phyloP scores from a whole-genome alignment of 2,329 filamentous ascomycete species.

The Stylonectria norvegica region DNA sequence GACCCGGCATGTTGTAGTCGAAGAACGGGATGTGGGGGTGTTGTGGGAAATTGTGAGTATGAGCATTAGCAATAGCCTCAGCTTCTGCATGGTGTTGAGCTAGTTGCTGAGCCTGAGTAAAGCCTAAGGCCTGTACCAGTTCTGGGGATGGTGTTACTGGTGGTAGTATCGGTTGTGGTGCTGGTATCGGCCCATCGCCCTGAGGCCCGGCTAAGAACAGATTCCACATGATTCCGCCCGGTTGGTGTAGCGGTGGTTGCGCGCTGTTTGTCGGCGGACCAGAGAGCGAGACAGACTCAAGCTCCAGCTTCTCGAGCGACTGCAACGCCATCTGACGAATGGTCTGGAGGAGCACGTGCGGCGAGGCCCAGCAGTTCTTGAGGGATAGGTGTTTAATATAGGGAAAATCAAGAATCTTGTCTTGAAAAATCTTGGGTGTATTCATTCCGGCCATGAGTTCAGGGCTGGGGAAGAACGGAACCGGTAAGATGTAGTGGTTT shows the following conservation, averaged over 20 bases:
- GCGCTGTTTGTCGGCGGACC: conserved; percentile 36
- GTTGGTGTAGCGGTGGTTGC: conserved; percentile 26
- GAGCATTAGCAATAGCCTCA: neutral
- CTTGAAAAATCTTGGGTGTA: conserved; percentile 30
- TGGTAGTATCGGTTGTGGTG: too few species aligned
- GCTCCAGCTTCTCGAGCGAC: conserved; percentile 50
- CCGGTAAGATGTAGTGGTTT: conserved; percentile 60
- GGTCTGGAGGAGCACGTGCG: conserved; percentile 52
- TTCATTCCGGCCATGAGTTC: conserved; percentile 29
- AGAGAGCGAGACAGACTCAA: conserved; percentile 64
- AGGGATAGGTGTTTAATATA: conserved; percentile 57
- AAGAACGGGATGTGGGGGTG: too few species aligned
- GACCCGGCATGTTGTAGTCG: neutral
- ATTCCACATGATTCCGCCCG: conserved; percentile 12
- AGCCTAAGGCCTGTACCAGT: neutral
- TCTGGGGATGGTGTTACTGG: too few species aligned
- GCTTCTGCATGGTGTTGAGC: neutral
- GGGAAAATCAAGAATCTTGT: conserved; percentile 50
- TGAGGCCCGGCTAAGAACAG: too few species aligned
- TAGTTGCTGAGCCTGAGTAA: neutral
- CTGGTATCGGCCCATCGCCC: too few species aligned
- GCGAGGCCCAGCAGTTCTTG: conserved; percentile 67
- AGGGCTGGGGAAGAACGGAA: conserved; percentile 46
- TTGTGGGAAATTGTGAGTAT: too few species aligned
- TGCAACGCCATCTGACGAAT: conserved; percentile 45